Conservation (phyloP, 1,284 basidiomycete species). For the Waitea zeae region DNA sequence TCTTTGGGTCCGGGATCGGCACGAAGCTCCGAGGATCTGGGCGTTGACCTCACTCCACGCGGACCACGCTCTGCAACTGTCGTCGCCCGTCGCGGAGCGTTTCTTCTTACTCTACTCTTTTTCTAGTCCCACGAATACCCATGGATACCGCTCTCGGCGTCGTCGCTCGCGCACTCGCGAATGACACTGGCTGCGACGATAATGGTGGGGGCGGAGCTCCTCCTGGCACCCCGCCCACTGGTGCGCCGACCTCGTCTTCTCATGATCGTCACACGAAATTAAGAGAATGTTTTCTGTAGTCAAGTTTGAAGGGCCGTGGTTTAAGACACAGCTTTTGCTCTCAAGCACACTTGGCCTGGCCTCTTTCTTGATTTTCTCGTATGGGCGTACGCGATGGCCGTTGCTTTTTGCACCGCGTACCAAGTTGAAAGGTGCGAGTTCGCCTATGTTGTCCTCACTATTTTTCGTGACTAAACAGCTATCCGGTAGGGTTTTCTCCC, state of each 20-base stretch:
- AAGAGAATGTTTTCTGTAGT: conserved; percentile 16
- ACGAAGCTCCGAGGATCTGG: too few species aligned
- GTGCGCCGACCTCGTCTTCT: conserved; percentile 15
- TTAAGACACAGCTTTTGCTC: conserved; percentile 77
- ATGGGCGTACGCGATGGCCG: conserved; percentile 76
- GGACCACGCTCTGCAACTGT: too few species aligned
- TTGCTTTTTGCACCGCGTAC: conserved; percentile 85
- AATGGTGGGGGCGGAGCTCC: conserved; percentile 17
- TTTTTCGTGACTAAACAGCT: conserved; percentile 4
- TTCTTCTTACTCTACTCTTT: too few species aligned
- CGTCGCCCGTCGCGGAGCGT: too few species aligned
- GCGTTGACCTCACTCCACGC: too few species aligned
- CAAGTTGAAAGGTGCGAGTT: conserved; percentile 66
- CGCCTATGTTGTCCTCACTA: not conserved
- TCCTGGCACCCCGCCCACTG: conserved; percentile 39
- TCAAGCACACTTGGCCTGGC: conserved; percentile 63
- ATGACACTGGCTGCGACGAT: not conserved
- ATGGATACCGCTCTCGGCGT: not conserved
- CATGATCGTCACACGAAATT: conserved; percentile 7
- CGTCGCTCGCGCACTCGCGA: not conserved
- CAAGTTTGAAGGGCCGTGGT: conserved; percentile 81
- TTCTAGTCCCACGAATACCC: too few species aligned
- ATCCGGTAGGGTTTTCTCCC: conserved; percentile 61
- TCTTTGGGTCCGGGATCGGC: too few species aligned
- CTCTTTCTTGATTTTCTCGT: conserved; percentile 80